Percentiles rank a stretch among this genome's conserved stretches.
phyloP scores from a whole-genome alignment of 805 yeast species.

The Metschnikowia sp. region DNA sequence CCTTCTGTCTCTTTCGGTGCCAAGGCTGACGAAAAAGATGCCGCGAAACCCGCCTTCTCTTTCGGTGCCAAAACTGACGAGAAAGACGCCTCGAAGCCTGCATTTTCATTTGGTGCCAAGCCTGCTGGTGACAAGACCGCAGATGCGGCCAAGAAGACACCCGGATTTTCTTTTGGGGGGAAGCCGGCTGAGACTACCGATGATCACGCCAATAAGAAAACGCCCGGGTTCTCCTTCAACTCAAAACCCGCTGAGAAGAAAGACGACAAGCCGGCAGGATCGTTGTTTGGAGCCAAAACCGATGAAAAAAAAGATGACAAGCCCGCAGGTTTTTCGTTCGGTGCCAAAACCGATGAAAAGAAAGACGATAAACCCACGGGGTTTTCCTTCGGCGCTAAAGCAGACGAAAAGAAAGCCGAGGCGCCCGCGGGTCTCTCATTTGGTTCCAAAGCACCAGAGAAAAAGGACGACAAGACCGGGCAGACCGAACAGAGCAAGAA shows the following conservation, averaged over 20 bases:
- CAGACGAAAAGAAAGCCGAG: constrained; percentile 16
- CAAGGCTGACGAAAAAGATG: constrained; percentile 15
- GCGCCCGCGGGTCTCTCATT: constrained; percentile 16
- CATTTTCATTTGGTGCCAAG: constrained; percentile 15
- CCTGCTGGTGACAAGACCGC: constrained; percentile 13
- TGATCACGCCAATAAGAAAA: background rate
- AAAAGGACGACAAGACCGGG: background rate
- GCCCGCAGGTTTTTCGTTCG: constrained; percentile 18
- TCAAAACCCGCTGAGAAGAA: constrained; percentile 23
- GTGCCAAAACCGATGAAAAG: constrained; percentile 20
- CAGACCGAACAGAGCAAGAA: constrained; percentile 18
- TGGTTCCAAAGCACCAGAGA: constrained; percentile 20
- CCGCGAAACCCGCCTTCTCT: constrained; percentile 15
- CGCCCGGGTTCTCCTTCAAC: constrained; percentile 22
- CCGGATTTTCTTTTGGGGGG: constrained; percentile 18
- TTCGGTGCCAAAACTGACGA: constrained; percentile 22
- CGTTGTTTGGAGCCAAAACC: constrained; percentile 21
- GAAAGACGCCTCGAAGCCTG: constrained; percentile 1
- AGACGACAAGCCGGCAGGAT: constrained; percentile 19
- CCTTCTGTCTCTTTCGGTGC: constrained; percentile 22
- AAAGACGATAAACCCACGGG: constrained; percentile 19
- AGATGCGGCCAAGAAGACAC: constrained; percentile 5
- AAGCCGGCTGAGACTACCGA: constrained; percentile 19
- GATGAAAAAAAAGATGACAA: constrained; percentile 21
- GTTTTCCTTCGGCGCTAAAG: constrained; percentile 16